Base-by-base conservation (phyloP, 164 flowering plant genomes). In the grape (Vitis vinifera) region DNA sequence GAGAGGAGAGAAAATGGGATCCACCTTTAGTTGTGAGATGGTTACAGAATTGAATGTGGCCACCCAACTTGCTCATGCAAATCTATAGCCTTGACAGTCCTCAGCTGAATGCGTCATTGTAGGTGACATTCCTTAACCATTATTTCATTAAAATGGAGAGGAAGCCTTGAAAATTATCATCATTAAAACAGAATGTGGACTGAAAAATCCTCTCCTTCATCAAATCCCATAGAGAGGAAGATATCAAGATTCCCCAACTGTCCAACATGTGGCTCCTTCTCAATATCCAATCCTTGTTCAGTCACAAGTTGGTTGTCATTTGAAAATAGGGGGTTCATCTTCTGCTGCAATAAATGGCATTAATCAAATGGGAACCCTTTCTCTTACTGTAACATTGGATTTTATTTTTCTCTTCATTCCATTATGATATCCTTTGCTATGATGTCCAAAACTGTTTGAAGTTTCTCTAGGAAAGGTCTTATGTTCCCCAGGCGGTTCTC, bases 101-200 rank as follows among this genome's bases (percentile, higher is more conserved):
- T 64, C 70, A 55, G 56, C 47, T 47, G 70, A 66, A 70, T 15
- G 29, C 23, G 74, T 69, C 78, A 52, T 60, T 47, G 55, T 67
- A 50, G 51, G 51, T 55, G 63, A 77, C 80, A 73, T 79, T 78
- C 80, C 78, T 72, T 63, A 14, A 49, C 53, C 17, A 15, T 68
- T 53, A 31, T 66, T 74, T 67, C 66, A 63, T 65, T 52, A 50
- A 48, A 56, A 55, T 27, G 30, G 51, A 66, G 7, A 37, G 44
- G 44, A 3, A 37, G 44, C 44, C 44, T 37, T 37, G 44, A 6
- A 37, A 37, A 37, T 37, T 37, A 37, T 37, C 44, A 37, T 37
- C 44, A 37, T 37, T 37, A 37, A 37, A 37, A 37, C 44, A 37
- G 3, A 4, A 12, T 51, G 51, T 31, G 53, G 68, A 49, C 51